phyloP scores from a whole-genome alignment of 257 asterid genomes.

The Nicotiana sylvestris region DNA sequence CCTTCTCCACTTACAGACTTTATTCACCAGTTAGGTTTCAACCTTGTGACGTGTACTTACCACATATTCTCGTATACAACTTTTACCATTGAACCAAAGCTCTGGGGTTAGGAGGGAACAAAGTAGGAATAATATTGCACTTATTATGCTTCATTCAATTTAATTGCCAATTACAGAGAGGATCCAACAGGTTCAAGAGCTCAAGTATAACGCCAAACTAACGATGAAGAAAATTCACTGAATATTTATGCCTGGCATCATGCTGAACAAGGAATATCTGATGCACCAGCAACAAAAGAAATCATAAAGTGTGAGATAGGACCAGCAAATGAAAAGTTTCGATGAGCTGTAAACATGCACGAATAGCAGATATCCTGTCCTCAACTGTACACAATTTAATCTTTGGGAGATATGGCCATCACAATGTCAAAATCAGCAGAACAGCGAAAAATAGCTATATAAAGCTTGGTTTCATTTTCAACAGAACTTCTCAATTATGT shows the following conservation, averaged over 20 bases:
- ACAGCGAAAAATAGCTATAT: not conserved
- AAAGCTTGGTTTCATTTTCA: not conserved
- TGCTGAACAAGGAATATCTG: not conserved
- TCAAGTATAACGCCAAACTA: not conserved
- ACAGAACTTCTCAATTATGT: not conserved
- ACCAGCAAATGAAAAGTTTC: not conserved
- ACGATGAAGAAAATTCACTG: not conserved
- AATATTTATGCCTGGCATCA: not conserved
- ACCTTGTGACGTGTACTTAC: not conserved
- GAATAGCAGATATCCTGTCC: not conserved
- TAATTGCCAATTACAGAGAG: not conserved
- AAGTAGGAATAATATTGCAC: not conserved
- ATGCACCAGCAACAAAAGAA: not conserved
- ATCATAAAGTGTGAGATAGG: not conserved
- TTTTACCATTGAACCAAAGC: not conserved
- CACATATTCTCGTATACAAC: not conserved
- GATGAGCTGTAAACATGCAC: not conserved
- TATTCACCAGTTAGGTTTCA: not conserved
- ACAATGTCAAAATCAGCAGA: constrained; percentile 8
- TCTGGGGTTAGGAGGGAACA: not conserved
- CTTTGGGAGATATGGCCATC: not conserved
- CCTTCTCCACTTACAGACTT: not conserved
- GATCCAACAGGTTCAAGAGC: not conserved
- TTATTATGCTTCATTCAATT: not conserved
- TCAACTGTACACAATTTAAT: not conserved